Evolutionary conservation across 805 yeast genomes (phyloP).

Genomic region (Vanderwaltozyma tropicalis): DNA sequence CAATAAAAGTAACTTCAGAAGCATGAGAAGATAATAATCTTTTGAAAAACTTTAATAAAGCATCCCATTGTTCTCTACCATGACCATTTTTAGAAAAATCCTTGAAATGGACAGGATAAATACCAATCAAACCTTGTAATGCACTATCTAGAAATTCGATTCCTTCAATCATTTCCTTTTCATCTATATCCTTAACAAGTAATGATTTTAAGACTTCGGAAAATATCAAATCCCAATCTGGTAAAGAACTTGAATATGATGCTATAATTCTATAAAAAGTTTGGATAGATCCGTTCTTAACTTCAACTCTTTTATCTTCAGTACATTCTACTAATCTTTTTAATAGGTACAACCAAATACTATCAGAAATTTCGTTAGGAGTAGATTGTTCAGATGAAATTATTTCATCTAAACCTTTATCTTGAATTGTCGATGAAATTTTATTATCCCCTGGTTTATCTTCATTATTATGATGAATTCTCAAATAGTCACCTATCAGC

Average conservation of each 20-base stretch:
- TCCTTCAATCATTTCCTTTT: conserved; percentile 34
- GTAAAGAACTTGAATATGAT: conserved; percentile 49
- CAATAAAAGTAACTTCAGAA: conserved; percentile 35
- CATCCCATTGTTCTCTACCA: conserved; percentile 40
- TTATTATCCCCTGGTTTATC: conserved; percentile 1
- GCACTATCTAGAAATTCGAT: conserved; percentile 54
- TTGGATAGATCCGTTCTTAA: conserved; percentile 81
- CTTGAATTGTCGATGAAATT: conserved; percentile 10
- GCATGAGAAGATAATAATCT: conserved; percentile 34
- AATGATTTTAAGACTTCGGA: conserved; percentile 48
- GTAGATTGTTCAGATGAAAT: conserved; percentile 16
- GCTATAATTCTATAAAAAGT: conserved; percentile 77
- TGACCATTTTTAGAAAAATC: conserved; percentile 17
- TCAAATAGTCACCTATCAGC: conserved; percentile 73
- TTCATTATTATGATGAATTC: conserved; percentile 19
- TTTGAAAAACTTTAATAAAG: conserved; percentile 41
- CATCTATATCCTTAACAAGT: conserved; percentile 24
- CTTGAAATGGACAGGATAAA: conserved; percentile 45
- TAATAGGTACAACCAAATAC: conserved; percentile 56
- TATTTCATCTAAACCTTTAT: conserved; percentile 19
- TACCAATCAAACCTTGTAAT: conserved; percentile 52
- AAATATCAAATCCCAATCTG: conserved; percentile 63
- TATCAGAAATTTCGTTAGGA: conserved; percentile 25
- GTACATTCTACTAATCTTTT: conserved; percentile 53
- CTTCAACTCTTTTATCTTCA: conserved; percentile 60